Evolutionary conservation across 2,329 filamentous ascomycete genomes (phyloP).

Genomic region (Cercospora janseana): DNA sequence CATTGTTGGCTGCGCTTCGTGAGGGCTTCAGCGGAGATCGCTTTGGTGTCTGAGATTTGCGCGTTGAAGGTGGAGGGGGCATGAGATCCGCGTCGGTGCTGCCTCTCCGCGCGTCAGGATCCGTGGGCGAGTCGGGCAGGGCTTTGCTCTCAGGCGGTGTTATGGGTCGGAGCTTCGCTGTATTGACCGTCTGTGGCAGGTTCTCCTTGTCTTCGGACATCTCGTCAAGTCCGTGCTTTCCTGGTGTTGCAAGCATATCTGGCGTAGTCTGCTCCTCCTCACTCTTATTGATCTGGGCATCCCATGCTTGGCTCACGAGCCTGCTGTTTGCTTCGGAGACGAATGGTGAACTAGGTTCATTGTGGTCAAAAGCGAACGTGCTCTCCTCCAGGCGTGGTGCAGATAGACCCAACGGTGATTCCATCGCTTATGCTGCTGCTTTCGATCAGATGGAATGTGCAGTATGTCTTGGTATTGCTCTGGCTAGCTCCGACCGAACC

Average conservation of each 20-base stretch:
- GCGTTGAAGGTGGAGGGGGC: slow-evolving; percentile 35
- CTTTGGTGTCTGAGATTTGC: slow-evolving; percentile 24
- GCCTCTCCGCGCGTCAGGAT: slow-evolving; percentile 21
- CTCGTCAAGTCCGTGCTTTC: slow-evolving; percentile 10
- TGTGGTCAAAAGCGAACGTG: slow-evolving; percentile 36
- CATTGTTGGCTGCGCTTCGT: slow-evolving; percentile 29
- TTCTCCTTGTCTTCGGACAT: slow-evolving; percentile 37
- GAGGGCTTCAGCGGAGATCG: slow-evolving; percentile 31
- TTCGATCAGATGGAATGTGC: slow-evolving; percentile 13
- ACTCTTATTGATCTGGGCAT: slow-evolving; percentile 21
- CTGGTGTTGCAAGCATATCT: slow-evolving; percentile 23
- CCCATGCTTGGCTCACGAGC: slow-evolving; percentile 34
- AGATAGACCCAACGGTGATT: slow-evolving; percentile 22
- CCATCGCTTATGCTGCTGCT: slow-evolving; percentile 20
- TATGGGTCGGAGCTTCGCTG: slow-evolving; percentile 27
- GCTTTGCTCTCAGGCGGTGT: slow-evolving; percentile 28
- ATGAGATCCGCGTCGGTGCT: slow-evolving; percentile 34
- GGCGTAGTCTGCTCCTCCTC: slow-evolving; percentile 23
- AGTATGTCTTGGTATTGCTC: slow-evolving; percentile 10
- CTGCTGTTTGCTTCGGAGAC: slow-evolving; percentile 44
- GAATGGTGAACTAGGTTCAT: slow-evolving; percentile 49
- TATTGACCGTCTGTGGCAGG: slow-evolving; percentile 23
- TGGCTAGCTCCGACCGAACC: slow-evolving; percentile 9
- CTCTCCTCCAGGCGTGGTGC: slow-evolving; percentile 21
- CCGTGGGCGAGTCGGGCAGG: slow-evolving; percentile 15